phyloP scores from a whole-genome alignment of 768 basidiomycete genomes.

The Thelephora ganbajun region DNA sequence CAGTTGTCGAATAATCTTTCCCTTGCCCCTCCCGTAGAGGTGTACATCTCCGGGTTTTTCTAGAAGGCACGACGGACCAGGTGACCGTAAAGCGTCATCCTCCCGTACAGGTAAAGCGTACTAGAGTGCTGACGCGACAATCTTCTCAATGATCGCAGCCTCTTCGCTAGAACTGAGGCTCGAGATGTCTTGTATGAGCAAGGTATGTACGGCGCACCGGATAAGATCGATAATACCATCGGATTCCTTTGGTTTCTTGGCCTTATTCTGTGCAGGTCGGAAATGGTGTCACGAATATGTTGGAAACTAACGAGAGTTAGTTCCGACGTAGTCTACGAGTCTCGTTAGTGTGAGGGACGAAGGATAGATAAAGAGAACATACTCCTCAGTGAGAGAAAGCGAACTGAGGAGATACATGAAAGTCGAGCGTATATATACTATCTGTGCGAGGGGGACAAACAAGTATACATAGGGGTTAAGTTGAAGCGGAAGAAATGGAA shows the following conservation, averaged over 20 bases:
- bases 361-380: too few relatives aligned
- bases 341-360: too few relatives aligned
- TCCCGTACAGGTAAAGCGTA: constrained; percentile 59
- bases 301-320: too few relatives aligned
- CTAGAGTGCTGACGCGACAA: constrained; percentile 65
- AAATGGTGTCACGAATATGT: constrained; percentile 38
- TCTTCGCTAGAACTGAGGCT: constrained; percentile 46
- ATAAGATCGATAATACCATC: constrained; percentile 58
- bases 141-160: constrained; percentile 47
- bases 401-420: too few relatives aligned
- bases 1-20: constrained; percentile 24
- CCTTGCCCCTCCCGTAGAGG: not conserved
- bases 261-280: constrained; percentile 17
- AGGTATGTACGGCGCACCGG: constrained; percentile 44
- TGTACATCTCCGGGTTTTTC: not conserved
- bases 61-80: not conserved
- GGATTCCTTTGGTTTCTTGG: constrained; percentile 41
- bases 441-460: too few relatives aligned
- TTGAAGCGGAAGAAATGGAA: too few relatives aligned
- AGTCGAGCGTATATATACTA: too few relatives aligned
- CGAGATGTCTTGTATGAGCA: constrained; percentile 36
- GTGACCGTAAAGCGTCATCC: constrained; percentile 7
- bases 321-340: too few relatives aligned
- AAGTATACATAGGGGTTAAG: too few relatives aligned
- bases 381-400: too few relatives aligned